These are phyloP conservation scores for Kwoniella botswanensis DNA, from an alignment of 768 basidiomycete species.

Conservation along the genomic window DNA sequence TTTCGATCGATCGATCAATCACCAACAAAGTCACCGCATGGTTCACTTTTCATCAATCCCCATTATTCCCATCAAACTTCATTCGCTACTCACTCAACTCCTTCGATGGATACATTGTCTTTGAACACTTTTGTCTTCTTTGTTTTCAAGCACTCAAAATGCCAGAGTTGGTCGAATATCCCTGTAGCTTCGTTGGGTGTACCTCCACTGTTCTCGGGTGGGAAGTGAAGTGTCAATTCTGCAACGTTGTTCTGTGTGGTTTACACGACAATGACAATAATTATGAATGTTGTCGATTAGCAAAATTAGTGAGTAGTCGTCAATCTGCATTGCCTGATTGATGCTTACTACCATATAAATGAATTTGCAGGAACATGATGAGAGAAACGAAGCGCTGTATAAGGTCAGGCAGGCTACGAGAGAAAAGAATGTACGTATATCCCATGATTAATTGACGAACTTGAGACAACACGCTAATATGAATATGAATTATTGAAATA, in stretches of 20 bases:
- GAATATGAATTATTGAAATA: neutral
- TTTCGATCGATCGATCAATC: too few species aligned
- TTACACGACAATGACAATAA: neutral
- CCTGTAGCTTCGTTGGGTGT: neutral
- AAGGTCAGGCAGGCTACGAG: neutral
- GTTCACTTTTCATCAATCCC: too few species aligned
- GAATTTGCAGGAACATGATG: neutral
- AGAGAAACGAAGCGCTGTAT: neutral
- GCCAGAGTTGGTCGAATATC: constrained; percentile 3
- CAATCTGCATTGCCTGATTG: neutral
- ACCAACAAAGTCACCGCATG: too few species aligned
- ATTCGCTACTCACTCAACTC: too few species aligned
- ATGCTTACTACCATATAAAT: neutral
- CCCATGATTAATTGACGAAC: neutral
- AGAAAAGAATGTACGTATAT: neutral
- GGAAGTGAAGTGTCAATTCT: neutral
- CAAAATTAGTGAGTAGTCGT: neutral
- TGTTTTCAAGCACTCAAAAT: neutral
- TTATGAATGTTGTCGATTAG: neutral
- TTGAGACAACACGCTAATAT: neutral
- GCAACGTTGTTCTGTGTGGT: neutral
- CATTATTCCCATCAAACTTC: too few species aligned
- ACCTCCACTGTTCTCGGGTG: neutral
- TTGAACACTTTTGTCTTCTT: too few species aligned
- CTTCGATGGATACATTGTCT: too few species aligned